Evolutionary conservation across 148 eudicot genomes (phyloP).

Genomic region (Diospyros lotus): DNA sequence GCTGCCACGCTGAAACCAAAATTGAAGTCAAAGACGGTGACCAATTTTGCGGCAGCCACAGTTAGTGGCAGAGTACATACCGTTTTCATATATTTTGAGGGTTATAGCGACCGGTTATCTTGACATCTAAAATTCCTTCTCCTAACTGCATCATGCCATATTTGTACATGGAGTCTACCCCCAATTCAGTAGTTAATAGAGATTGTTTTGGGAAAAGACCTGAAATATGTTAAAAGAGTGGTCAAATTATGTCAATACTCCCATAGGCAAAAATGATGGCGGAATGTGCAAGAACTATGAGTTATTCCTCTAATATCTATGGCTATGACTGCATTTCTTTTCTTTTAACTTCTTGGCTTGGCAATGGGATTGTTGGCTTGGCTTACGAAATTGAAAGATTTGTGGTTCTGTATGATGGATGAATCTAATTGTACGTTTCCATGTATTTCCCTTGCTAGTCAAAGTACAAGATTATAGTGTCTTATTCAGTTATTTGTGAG

Average conservation of each 20-base stretch:
- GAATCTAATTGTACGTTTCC: neutral
- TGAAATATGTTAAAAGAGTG: no score
- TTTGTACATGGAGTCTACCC: slow-evolving; percentile 11
- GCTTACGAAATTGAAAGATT: neutral
- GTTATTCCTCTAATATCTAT: no score
- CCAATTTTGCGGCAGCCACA: neutral
- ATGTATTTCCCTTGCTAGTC: neutral
- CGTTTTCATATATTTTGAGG: neutral
- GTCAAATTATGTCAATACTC: no score
- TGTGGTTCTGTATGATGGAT: neutral
- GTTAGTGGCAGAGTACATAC: neutral
- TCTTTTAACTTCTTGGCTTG: neutral
- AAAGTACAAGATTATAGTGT: no score
- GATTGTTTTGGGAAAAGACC: neutral
- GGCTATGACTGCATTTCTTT: no score
- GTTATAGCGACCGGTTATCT: neutral
- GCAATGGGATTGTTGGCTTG: neutral
- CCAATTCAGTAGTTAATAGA: neutral
- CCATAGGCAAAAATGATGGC: no score
- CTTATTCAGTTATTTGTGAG: no score
- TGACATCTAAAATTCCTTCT: neutral
- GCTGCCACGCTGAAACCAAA: neutral
- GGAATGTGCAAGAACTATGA: no score
- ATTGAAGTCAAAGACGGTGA: neutral
- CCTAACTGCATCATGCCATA: neutral